phyloP scores from a whole-genome alignment of 2,329 filamentous ascomycete species.

The Botrytis deweyae region DNA sequence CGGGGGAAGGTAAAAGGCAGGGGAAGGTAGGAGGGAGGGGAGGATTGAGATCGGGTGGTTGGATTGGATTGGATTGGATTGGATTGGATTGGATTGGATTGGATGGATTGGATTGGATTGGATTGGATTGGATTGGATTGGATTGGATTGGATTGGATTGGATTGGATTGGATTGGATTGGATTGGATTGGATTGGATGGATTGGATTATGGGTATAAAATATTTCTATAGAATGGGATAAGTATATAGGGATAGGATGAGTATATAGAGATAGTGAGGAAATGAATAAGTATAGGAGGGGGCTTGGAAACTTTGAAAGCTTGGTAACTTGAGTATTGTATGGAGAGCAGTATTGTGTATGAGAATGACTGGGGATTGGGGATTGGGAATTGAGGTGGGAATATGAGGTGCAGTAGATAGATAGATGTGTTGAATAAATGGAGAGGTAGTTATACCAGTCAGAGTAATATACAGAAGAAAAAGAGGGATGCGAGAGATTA shows the following conservation, averaged over 20 bases:
- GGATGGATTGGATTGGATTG: no score
- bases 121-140: no score
- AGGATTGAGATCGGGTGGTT: neutral
- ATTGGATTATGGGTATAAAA: neutral
- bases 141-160: no score
- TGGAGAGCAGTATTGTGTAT: neutral
- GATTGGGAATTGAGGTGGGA: neutral
- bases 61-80: no score
- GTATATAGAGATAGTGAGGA: neutral
- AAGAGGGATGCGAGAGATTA: neutral
- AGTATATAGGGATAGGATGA: neutral
- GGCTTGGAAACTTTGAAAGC: no score
- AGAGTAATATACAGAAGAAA: neutral
- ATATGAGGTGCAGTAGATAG: neutral
- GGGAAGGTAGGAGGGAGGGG: no score
- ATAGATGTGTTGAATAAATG: neutral
- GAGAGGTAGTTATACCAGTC: no score
- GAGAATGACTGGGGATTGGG: neutral
- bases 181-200: no score
- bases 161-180: no score
- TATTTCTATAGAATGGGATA: neutral
- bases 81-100: no score
- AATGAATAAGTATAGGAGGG: fast-evolving
- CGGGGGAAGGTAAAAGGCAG: no score
- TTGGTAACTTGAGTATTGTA: neutral